Evolutionary conservation across 192 early-diverging fungal genomes (phyloP).

Genomic region (Cladochytrium replicatum): DNA sequence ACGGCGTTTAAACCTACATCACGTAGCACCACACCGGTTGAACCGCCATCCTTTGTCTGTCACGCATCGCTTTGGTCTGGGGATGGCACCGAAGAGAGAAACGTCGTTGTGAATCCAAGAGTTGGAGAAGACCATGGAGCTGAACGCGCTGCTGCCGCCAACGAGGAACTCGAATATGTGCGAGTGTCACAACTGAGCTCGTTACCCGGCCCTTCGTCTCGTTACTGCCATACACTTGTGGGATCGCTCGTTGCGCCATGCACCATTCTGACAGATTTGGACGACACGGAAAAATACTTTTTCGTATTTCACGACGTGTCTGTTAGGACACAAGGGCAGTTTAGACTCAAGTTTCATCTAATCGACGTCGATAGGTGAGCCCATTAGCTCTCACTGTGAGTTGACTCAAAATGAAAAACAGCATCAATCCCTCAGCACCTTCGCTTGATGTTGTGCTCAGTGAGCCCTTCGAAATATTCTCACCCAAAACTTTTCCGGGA

Average conservation of each 20-base stretch:
- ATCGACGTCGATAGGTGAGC: constrained; percentile 23
- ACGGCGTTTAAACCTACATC: neutral
- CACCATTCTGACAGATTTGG: constrained; percentile 13
- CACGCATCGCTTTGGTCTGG: constrained; percentile 24
- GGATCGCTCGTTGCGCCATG: constrained; percentile 23
- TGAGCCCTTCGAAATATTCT: constrained; percentile 20
- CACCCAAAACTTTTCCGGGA: constrained; percentile 34
- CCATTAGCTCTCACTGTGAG: constrained; percentile 3
- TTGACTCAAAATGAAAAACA: constrained; percentile 5
- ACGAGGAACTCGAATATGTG: neutral
- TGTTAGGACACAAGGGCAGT: constrained; percentile 19
- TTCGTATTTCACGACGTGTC: constrained; percentile 29
- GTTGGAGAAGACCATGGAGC: constrained; percentile 2
- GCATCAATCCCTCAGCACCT: too few species aligned
- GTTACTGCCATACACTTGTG: constrained; percentile 17
- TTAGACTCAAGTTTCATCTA: constrained; percentile 26
- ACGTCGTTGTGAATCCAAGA: constrained; percentile 16
- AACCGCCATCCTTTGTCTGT: constrained; percentile 14
- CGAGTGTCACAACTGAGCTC: constrained; percentile 2
- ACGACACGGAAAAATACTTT: constrained; percentile 13
- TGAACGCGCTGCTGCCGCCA: too few species aligned
- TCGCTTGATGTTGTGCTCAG: constrained; percentile 13
- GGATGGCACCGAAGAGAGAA: constrained; percentile 17
- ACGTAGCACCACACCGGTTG: constrained; percentile 3
- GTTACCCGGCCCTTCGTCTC: neutral